Evolutionary conservation across 2,329 filamentous ascomycete species (phyloP).

Genomic region (Xylaria sp.): DNA sequence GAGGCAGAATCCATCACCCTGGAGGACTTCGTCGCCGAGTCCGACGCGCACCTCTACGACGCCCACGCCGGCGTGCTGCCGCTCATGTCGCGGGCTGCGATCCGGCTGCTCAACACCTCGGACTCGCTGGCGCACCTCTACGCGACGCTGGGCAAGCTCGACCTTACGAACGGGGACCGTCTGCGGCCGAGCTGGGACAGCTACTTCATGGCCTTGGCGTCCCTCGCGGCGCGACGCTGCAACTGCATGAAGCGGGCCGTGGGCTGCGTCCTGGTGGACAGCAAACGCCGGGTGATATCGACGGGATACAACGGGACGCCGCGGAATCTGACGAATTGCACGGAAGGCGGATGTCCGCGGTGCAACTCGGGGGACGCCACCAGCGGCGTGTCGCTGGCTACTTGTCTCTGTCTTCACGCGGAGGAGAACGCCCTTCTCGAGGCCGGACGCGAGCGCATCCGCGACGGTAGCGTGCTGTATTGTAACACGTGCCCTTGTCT

Average conservation of each 20-base stretch:
- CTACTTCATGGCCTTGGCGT: conserved; percentile 98
- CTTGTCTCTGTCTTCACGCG: conserved; percentile 95
- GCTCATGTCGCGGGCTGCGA: conserved; percentile 81
- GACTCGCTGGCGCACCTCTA: conserved; percentile 77
- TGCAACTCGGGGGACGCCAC: conserved; percentile 81
- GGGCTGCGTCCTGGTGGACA: conserved; percentile 87
- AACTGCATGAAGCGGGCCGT: conserved; percentile 99
- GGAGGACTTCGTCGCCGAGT: conserved; percentile 66
- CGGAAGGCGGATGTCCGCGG: conserved; percentile 87
- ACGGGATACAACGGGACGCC: conserved; percentile 99
- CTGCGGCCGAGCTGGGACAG: conserved; percentile 93
- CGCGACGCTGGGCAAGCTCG: conserved; percentile 75
- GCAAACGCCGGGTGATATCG: conserved; percentile 86
- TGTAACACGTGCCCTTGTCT: conserved; percentile 97
- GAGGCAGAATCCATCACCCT: conserved; percentile 53
- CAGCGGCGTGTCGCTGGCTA: conserved; percentile 79
- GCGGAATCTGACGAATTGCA: conserved; percentile 87
- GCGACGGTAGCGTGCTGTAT: conserved; percentile 85
- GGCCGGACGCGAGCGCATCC: conserved; percentile 89
- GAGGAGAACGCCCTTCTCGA: conserved; percentile 98
- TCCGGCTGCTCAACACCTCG: conserved; percentile 88
- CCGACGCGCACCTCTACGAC: conserved; percentile 81
- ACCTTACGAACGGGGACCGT: conserved; percentile 81
- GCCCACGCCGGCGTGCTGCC: conserved; percentile 73
- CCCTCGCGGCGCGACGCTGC: conserved; percentile 85